A percentile compares a stretch with the other conserved stretches of the same genome.
phyloP scores from a whole-genome alignment of 306 rosid genomes.

The Pyrus bretschneideri region DNA sequence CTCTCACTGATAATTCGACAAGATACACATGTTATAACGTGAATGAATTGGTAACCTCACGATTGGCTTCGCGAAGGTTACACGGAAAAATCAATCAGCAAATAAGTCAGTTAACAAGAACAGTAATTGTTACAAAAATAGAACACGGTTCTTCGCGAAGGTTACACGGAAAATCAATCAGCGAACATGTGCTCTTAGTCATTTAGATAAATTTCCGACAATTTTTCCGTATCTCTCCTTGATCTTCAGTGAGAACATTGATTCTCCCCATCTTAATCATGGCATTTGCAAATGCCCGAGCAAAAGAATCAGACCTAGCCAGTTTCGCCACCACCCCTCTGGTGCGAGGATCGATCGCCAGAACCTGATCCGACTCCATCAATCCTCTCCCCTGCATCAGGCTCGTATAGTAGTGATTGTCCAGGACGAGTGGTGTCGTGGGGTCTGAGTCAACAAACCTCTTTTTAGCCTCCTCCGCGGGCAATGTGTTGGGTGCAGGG shows the following conservation, averaged over 20 bases:
- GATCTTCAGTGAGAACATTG: constrained; percentile 31
- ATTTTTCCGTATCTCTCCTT: constrained; percentile 51
- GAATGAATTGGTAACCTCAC: background rate
- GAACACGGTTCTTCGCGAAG: background rate
- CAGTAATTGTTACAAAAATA: background rate
- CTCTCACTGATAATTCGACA: no score
- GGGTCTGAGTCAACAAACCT: constrained; percentile 32
- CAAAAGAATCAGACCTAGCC: constrained; percentile 25
- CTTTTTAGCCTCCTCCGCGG: background rate
- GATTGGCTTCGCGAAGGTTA: background rate
- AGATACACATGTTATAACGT: background rate
- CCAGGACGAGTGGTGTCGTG: constrained; percentile 37
- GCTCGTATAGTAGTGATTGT: constrained; percentile 34
- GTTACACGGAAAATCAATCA: no score
- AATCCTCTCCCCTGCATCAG: constrained; percentile 23
- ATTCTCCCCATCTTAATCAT: constrained; percentile 22
- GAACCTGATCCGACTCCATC: constrained; percentile 37
- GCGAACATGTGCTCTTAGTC: background rate
- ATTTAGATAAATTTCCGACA: constrained; percentile 35
- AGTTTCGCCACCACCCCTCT: constrained; percentile 15
- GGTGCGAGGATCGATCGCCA: constrained; percentile 32
- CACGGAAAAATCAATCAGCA: background rate
- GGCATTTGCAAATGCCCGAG: constrained; percentile 18
- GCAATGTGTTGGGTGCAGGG: background rate
- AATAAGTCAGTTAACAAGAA: background rate